These are phyloP conservation scores for Lichenothelia convexa DNA, from an alignment of 495 filamentous ascomycete species.

Conservation along the genomic window DNA sequence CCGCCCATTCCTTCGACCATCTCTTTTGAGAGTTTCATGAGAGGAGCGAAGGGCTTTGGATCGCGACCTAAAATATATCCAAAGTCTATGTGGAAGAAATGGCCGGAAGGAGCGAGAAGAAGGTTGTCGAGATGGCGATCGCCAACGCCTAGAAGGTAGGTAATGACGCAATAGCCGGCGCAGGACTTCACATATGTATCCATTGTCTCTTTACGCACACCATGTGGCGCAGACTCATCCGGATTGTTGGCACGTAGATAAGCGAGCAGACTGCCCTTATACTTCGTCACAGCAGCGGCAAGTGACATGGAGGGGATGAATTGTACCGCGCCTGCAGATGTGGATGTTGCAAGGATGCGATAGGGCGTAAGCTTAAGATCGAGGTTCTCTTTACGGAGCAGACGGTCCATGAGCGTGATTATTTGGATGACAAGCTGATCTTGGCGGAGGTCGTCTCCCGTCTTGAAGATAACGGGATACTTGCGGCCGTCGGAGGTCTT, in stretches of 20 bases:
- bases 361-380: constrained; percentile 92
- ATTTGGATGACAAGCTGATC: constrained; percentile 98
- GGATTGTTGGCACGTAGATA: constrained; percentile 86
- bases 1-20: constrained; percentile 99
- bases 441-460: constrained; percentile 89
- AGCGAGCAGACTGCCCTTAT: constrained; percentile 59
- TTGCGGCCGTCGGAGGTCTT: constrained; percentile 55
- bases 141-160: constrained; percentile 93
- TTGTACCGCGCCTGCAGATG: constrained; percentile 76
- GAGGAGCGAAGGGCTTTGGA: constrained; percentile 89
- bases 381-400: constrained; percentile 90
- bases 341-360: constrained; percentile 82
- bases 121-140: constrained; percentile 95
- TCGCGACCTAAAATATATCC: constrained; percentile 96
- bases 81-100: constrained; percentile 98
- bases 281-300: constrained; percentile 60
- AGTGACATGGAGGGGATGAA: constrained; percentile 78
- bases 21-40: constrained; percentile 92
- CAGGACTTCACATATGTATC: constrained; percentile 93
- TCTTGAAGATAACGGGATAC: constrained; percentile 93
- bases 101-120: constrained; percentile 70
- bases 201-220: constrained; percentile 80
- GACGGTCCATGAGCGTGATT: constrained; percentile 92
- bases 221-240: constrained; percentile 61
- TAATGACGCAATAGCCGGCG: constrained; percentile 97